These are phyloP conservation scores for Primulina eburnea DNA, from an alignment of 257 asterid genomes.

Conservation along the genomic window DNA sequence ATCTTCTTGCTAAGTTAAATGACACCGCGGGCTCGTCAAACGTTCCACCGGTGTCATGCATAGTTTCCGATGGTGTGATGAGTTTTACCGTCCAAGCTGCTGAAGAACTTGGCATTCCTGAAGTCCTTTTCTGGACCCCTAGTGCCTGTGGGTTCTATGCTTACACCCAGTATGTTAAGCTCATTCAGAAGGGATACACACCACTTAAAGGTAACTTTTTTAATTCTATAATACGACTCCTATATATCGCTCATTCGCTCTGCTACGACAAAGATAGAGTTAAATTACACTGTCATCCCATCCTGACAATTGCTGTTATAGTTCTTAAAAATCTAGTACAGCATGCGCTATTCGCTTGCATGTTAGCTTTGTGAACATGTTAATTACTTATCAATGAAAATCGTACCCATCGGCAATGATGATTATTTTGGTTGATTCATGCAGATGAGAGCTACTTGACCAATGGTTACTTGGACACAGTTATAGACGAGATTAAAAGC, in stretches of 20 bases:
- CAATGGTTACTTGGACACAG: slow-evolving; percentile 46
- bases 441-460: slow-evolving; percentile 41
- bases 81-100: neutral
- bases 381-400: too few relatives aligned
- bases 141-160: slow-evolving; percentile 18
- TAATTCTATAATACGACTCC: neutral
- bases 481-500: slow-evolving; percentile 37
- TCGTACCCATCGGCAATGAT: too few relatives aligned
- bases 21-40: neutral
- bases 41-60: neutral
- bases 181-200: neutral
- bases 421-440: neutral
- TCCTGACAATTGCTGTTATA: too few relatives aligned
- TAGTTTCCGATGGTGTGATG: neutral
- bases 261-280: too few relatives aligned
- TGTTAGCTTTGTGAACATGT: too few relatives aligned
- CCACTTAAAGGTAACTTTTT: slow-evolving; percentile 3
- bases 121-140: neutral
- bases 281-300: too few relatives aligned
- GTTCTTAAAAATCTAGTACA: too few relatives aligned
- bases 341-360: too few relatives aligned
- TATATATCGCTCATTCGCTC: too few relatives aligned
- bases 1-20: slow-evolving; percentile 24
- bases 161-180: neutral
- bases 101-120: neutral